phyloP scores from a whole-genome alignment of 2,329 filamentous ascomycete genomes.

The Alternaria angustiovoidea region DNA sequence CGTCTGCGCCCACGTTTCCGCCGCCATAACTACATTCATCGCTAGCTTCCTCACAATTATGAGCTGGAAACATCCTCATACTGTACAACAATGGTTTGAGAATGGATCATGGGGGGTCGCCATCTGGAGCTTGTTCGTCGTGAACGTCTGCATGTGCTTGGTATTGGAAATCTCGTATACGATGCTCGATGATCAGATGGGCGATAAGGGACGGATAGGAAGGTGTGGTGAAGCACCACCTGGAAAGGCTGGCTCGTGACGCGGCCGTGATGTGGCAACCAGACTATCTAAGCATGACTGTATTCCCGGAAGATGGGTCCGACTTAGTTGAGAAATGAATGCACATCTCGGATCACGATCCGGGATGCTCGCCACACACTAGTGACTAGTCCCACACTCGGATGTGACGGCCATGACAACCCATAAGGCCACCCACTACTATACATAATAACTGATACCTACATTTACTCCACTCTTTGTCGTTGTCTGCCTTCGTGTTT shows the following conservation, averaged over 20 bases:
- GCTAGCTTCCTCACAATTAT: neutral
- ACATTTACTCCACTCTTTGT: no score
- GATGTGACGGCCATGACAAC: rapidly evolving
- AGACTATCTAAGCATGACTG: no score
- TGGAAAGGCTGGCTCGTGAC: no score
- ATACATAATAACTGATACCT: no score
- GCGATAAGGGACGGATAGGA: neutral
- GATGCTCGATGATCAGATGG: neutral
- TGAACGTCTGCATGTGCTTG: neutral
- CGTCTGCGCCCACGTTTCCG: neutral
- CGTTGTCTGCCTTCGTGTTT: no score
- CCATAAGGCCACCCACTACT: no score
- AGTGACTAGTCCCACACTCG: no score
- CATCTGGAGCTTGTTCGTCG: neutral
- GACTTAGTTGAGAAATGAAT: no score
- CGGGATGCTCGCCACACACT: no score
- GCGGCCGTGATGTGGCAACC: no score
- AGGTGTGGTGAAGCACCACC: neutral
- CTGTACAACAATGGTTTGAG: neutral
- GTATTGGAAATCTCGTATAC: neutral
- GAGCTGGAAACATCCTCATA: neutral
- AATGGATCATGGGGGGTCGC: neutral
- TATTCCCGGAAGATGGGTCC: no score
- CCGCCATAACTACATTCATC: neutral
- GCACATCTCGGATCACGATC: no score